phyloP scores from a whole-genome alignment of 768 basidiomycete species.

The Rhodotorula toruloides region DNA sequence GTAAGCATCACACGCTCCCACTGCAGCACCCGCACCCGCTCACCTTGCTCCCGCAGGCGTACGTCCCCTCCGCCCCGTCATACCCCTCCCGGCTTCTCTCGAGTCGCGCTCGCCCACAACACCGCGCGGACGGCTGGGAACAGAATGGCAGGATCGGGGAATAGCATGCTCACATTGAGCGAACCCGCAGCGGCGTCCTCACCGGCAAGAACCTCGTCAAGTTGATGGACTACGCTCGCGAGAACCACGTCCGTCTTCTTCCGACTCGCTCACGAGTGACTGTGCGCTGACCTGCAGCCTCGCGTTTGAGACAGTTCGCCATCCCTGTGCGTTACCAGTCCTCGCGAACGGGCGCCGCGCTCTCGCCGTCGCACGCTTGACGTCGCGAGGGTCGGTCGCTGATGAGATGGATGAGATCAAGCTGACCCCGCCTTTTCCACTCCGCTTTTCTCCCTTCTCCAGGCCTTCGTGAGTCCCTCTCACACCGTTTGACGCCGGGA shows the following conservation, averaged over 20 bases:
- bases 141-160: too few relatives aligned
- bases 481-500: too few relatives aligned
- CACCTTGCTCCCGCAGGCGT: neutral
- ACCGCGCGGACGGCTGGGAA: too few relatives aligned
- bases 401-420: neutral
- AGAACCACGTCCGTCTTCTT: slow-evolving; percentile 62
- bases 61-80: too few relatives aligned
- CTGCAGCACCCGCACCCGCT: neutral
- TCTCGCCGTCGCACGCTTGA: too few relatives aligned
- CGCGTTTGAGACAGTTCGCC: slow-evolving; percentile 47
- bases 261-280: too few relatives aligned
- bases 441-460: neutral
- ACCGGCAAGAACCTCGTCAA: slow-evolving; percentile 93
- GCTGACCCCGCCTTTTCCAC: slow-evolving; percentile 12
- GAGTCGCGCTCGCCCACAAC: too few relatives aligned
- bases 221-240: slow-evolving; percentile 88
- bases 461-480: slow-evolving; percentile 47
- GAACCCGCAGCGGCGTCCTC: slow-evolving; percentile 64
- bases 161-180: too few relatives aligned
- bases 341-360: too few relatives aligned
- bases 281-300: neutral
- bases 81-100: too few relatives aligned
- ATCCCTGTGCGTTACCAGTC: slow-evolving; percentile 47
- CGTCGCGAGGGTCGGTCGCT: too few relatives aligned
- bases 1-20: neutral